Evolutionary conservation across 345 rosid genomes (phyloP).

Genomic region (Moricandia moricandioides): DNA sequence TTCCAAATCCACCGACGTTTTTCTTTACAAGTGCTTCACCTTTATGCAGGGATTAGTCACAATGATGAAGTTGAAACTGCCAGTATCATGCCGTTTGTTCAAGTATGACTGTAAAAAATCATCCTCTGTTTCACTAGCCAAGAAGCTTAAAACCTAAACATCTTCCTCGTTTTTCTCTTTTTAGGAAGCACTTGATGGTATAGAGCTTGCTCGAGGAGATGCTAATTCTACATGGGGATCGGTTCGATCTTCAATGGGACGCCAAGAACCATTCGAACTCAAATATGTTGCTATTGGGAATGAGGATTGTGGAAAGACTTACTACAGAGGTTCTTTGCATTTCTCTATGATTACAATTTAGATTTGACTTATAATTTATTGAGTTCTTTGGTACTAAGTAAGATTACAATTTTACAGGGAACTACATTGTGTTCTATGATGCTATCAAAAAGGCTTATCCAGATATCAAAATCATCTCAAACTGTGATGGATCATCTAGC

Average conservation of each 20-base stretch:
- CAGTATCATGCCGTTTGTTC: conserved; percentile 69
- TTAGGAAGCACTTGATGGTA: conserved; percentile 95
- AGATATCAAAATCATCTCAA: conserved; percentile 83
- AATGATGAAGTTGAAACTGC: conserved; percentile 79
- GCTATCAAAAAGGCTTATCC: conserved; percentile 77
- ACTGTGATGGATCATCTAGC: conserved; percentile 82
- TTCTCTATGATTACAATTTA: background rate
- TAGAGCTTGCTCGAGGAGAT: conserved; percentile 85
- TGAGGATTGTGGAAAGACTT: conserved; percentile 85
- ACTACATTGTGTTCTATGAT: conserved; percentile 82
- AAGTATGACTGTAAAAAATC: conserved; percentile 39
- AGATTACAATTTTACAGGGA: conserved; percentile 49
- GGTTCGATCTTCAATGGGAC: conserved; percentile 90
- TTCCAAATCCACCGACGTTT: background rate
- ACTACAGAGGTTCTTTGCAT: conserved; percentile 72
- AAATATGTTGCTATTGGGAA: conserved; percentile 92
- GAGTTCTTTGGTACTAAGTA: conserved; percentile 15
- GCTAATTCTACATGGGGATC: conserved; percentile 80
- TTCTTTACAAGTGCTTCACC: background rate
- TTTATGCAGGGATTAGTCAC: conserved; percentile 77
- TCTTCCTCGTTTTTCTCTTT: background rate
- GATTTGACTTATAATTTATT: background rate
- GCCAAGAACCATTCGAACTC: conserved; percentile 84
- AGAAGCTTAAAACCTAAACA: background rate
- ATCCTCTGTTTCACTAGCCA: conserved; percentile 15